A percentile compares a stretch with the other conserved stretches of the same genome.
Evolutionary conservation across 768 basidiomycete species (phyloP).

Genomic region (Tulasnella sp.): DNA sequence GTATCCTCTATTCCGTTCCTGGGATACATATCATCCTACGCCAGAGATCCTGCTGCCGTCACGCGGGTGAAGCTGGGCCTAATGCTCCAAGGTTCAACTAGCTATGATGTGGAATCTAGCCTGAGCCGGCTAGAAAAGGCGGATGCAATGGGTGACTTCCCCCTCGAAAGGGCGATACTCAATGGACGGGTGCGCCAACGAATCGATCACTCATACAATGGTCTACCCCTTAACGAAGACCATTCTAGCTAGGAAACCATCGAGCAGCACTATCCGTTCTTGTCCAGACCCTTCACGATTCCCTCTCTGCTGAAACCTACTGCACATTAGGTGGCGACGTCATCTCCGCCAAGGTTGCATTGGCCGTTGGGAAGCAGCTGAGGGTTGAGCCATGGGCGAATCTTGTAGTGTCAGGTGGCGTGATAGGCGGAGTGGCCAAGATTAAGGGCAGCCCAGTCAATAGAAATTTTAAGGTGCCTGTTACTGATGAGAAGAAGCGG

Average conservation of each 20-base stretch:
- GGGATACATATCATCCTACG: conserved; percentile 71
- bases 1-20: conserved; percentile 40
- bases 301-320: conserved; percentile 72
- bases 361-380: conserved; percentile 39
- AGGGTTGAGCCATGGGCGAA: conserved; percentile 47
- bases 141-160: conserved; percentile 35
- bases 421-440: conserved; percentile 21
- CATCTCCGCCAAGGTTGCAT: conserved; percentile 48
- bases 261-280: conserved; percentile 54
- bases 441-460: background rate
- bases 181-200: conserved; percentile 53
- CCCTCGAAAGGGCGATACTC: conserved; percentile 66
- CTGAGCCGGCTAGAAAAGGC: conserved; percentile 39
- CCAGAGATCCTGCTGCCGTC: conserved; percentile 35
- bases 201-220: background rate
- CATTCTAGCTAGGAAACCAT: conserved; percentile 43
- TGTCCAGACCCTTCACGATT: conserved; percentile 60
- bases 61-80: conserved; percentile 65
- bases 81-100: conserved; percentile 64
- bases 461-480: conserved; percentile 24
- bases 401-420: conserved; percentile 30
- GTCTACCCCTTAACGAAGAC: conserved; percentile 16
- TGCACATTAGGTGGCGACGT: conserved; percentile 73
- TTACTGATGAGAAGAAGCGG: conserved; percentile 41
- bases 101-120: conserved; percentile 49